Percentiles rank a stretch among this genome's conserved stretches.
Conservation (phyloP, 1,139 yeast species). For the Saccharomyces hybrid region DNA sequence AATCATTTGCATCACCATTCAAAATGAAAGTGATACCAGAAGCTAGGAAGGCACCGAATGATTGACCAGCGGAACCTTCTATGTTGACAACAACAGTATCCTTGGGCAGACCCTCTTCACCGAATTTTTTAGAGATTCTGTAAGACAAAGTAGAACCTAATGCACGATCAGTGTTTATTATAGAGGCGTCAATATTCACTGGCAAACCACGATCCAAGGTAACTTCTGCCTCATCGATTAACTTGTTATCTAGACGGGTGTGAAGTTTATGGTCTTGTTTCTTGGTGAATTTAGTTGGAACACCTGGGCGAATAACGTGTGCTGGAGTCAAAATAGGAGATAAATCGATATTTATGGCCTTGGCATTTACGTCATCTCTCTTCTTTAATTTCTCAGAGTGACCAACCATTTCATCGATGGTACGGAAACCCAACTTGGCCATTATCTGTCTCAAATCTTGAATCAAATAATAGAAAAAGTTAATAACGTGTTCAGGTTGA, state of each 20-base stretch:
- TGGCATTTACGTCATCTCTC: slow-evolving; percentile 81
- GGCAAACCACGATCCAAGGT: slow-evolving; percentile 93
- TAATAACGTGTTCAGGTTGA: slow-evolving; percentile 96
- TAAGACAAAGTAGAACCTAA: slow-evolving; percentile 91
- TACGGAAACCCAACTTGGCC: slow-evolving; percentile 93
- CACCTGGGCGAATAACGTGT: slow-evolving; percentile 95
- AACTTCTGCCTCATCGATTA: slow-evolving; percentile 90
- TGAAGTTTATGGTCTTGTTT: slow-evolving; percentile 93
- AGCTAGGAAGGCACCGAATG: slow-evolving; percentile 96
- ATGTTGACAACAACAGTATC: slow-evolving; percentile 92
- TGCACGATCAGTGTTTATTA: slow-evolving; percentile 93
- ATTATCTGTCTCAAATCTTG: slow-evolving; percentile 86
- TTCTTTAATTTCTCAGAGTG: slow-evolving; percentile 85
- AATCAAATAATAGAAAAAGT: slow-evolving; percentile 91
- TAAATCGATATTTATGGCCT: slow-evolving; percentile 85
- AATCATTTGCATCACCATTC: slow-evolving; percentile 97
- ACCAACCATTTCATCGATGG: slow-evolving; percentile 97
- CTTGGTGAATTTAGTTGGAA: slow-evolving; percentile 85
- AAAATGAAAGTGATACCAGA: slow-evolving; percentile 92
- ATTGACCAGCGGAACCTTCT: slow-evolving; percentile 94
- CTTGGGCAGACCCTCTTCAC: slow-evolving; percentile 89
- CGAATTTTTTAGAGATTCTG: slow-evolving; percentile 86
- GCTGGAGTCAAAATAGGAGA: slow-evolving; percentile 95
- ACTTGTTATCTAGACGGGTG: slow-evolving; percentile 87
- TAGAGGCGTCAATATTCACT: slow-evolving; percentile 85